Base-by-base conservation (phyloP, 176 grass and related monocot genomes). In the Musa beccarii region DNA sequence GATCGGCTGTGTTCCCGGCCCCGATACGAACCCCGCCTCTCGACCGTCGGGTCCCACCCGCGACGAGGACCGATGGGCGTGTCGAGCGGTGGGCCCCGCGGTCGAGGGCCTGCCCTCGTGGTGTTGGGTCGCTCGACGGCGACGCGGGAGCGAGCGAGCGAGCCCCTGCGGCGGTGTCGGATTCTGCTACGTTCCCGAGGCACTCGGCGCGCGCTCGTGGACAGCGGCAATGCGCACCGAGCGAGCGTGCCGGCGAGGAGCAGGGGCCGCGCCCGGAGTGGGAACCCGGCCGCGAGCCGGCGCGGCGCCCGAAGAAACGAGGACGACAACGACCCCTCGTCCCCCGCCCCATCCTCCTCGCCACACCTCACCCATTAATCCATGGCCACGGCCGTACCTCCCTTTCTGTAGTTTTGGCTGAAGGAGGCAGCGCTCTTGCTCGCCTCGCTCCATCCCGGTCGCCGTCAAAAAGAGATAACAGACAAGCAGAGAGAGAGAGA, bases 401-500 rank as follows among this genome's bases (percentile, higher is more conserved):
- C 22, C 10, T 11, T 25, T 21, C 23, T 66, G 21, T 66, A 70
- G 49, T 51, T 52, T 70, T 49, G 51, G 15, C 66, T 43, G 26
- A 66, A 66, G 21, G 23, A 13, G 63, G 63, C 63, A 26, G 63
- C 9, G 21, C 63, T 8, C 21, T 66, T 3, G 11, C 29, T 50
- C 67, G 67, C 14, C 16, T 15, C 21, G 10, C 9, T 49, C 11
- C 34, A 15, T 20, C 68, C 43, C 34, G 68, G 68, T 70, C 68
- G 68, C 68, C 68, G 68, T 70, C 68, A 70, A 70, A 70, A 70
- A 70, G 68, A 70, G 34, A 50, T 70, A 70, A 51, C 68, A 51
- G 68, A 70, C 68, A 70, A 70, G 68, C 10, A 6, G 68, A 26
- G 29, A 9, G 12, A 25, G 28, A 29, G 28, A 29, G 28, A 21